Evolutionary conservation across 2,329 filamentous ascomycete species (phyloP).

Genomic region (Aspergillus jensenii): DNA sequence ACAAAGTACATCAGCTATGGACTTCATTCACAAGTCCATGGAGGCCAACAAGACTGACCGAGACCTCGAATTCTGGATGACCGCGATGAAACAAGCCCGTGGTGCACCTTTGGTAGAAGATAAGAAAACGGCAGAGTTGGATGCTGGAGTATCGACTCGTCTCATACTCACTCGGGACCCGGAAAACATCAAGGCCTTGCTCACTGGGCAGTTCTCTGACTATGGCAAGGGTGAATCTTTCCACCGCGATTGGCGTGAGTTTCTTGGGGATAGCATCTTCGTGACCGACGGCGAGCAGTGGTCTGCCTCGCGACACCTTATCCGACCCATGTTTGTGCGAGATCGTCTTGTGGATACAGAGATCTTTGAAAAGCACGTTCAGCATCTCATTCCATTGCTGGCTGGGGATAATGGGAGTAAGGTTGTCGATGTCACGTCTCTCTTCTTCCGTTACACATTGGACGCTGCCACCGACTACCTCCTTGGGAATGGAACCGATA

Average conservation of each 20-base stretch:
- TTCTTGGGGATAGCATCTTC: constrained; percentile 83
- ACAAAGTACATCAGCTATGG: constrained; percentile 54
- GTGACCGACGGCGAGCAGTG: constrained; percentile 77
- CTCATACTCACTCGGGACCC: constrained; percentile 76
- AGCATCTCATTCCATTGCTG: constrained; percentile 69
- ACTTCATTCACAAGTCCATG: constrained; percentile 62
- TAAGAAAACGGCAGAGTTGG: constrained; percentile 30
- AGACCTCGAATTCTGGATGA: constrained; percentile 63
- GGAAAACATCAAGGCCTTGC: constrained; percentile 86
- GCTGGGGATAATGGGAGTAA: constrained; percentile 45
- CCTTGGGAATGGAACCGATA: constrained; percentile 71
- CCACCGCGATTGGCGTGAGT: constrained; percentile 72
- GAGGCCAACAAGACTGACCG: constrained; percentile 52
- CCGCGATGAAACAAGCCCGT: constrained; percentile 46
- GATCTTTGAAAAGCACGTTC: constrained; percentile 77
- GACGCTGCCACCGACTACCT: constrained; percentile 86
- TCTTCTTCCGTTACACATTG: constrained; percentile 81
- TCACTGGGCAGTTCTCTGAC: constrained; percentile 83
- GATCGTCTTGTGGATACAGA: constrained; percentile 81
- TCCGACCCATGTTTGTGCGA: constrained; percentile 83
- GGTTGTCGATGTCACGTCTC: constrained; percentile 69
- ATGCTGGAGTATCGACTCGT: constrained; percentile 43
- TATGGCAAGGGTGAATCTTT: constrained; percentile 78
- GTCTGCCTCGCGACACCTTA: constrained; percentile 79
- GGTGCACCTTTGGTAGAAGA: constrained; percentile 27